phyloP scores from a whole-genome alignment of 345 rosid genomes.

The Hibiscus mutabilis region DNA sequence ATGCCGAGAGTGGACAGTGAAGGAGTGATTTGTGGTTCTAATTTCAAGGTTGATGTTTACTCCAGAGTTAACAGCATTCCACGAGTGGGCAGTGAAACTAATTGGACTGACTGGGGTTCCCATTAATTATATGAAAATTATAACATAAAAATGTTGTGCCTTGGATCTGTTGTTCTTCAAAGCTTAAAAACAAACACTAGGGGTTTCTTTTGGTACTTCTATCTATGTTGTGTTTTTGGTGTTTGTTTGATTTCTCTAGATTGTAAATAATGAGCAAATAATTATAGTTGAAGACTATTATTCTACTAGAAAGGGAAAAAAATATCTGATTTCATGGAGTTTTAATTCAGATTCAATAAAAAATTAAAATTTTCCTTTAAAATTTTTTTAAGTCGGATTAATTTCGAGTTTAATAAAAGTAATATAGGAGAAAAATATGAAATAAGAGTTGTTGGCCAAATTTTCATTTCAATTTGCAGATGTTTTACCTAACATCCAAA shows the following conservation, averaged over 20 bases:
- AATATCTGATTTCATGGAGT: too few relatives aligned
- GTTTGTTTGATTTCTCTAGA: not conserved
- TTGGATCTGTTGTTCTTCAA: not conserved
- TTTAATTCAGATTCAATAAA: too few relatives aligned
- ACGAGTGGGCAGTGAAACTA: slow-evolving; percentile 75
- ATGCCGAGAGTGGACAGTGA: slow-evolving; percentile 90
- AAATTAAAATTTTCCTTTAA: too few relatives aligned
- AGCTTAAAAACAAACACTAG: not conserved
- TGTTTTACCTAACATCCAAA: too few relatives aligned
- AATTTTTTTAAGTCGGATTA: too few relatives aligned
- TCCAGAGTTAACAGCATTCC: slow-evolving; percentile 60
- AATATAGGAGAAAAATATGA: too few relatives aligned
- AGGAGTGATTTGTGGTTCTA: slow-evolving; percentile 80
- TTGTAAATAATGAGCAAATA: not conserved
- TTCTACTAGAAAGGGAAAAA: not conserved
- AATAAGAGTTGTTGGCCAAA: too few relatives aligned
- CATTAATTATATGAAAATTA: not conserved
- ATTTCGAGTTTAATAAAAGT: too few relatives aligned
- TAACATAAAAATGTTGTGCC: not conserved
- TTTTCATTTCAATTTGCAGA: too few relatives aligned
- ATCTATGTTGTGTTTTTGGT: not conserved
- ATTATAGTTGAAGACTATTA: not conserved
- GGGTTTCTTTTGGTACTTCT: not conserved
- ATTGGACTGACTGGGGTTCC: slow-evolving; percentile 17
- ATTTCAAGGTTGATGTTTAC: slow-evolving; percentile 73